Conservation (phyloP, 352 stramenopile species). For the Pythium coloratum region DNA sequence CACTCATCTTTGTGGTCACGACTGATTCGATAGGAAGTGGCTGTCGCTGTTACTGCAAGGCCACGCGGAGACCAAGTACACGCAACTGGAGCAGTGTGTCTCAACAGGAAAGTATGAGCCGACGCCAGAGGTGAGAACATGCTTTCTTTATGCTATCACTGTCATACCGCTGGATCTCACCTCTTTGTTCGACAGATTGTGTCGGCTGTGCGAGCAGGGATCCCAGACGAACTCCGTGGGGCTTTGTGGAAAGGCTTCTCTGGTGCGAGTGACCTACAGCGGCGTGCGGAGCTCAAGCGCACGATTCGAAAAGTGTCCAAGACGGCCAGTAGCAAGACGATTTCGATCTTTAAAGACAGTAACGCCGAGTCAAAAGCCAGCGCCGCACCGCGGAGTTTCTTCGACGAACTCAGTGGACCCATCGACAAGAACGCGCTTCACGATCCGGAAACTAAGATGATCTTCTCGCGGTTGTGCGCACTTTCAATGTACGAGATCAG, state of each 20-base stretch:
- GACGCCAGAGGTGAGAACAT: constrained; percentile 52
- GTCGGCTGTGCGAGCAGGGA: constrained; percentile 70
- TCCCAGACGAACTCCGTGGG: constrained; percentile 73
- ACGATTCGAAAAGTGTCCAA: constrained; percentile 56
- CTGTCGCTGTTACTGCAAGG: constrained; percentile 66
- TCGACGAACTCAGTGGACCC: constrained; percentile 45
- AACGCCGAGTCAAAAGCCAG: background rate
- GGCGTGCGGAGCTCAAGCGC: constrained; percentile 57
- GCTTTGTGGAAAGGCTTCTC: constrained; percentile 79
- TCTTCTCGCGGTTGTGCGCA: constrained; percentile 56
- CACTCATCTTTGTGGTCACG: background rate
- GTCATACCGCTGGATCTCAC: background rate
- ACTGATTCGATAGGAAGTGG: constrained; percentile 51
- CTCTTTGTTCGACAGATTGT: constrained; percentile 42
- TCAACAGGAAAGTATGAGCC: constrained; percentile 56
- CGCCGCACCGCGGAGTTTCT: constrained; percentile 23
- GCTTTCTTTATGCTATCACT: background rate
- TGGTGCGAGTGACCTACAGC: constrained; percentile 56
- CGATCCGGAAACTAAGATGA: constrained; percentile 64
- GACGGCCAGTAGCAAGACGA: constrained; percentile 35
- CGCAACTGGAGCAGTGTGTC: constrained; percentile 76
- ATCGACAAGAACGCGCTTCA: constrained; percentile 42
- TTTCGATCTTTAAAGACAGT: constrained; percentile 1
- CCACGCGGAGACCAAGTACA: constrained; percentile 82
- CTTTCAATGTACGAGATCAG: constrained; percentile 46